phyloP scores from a whole-genome alignment of 75 land plant species.

The Isoetes taiwanensis region DNA sequence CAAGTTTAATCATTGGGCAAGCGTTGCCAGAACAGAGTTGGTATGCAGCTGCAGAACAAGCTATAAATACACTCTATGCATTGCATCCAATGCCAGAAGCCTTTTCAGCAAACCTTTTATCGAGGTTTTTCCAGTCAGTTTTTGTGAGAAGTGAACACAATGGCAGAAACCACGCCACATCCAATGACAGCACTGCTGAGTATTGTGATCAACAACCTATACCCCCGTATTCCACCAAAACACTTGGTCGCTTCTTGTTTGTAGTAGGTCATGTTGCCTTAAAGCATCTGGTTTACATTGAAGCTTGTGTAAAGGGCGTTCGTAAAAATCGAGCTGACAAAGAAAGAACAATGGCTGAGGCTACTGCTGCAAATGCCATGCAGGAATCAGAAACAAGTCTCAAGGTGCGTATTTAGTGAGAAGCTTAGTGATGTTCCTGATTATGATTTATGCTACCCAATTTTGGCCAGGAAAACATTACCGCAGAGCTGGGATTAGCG shows the following conservation, averaged over 20 bases:
- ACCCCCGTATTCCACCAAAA: constrained; percentile 28
- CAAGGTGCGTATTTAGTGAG: neutral
- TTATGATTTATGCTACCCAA: neutral
- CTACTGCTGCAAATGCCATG: constrained; percentile 9
- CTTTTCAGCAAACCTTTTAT: constrained; percentile 43
- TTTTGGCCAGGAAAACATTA: constrained; percentile 57
- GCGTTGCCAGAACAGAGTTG: constrained; percentile 71
- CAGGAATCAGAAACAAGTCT: constrained; percentile 13
- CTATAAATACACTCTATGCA: constrained; percentile 62
- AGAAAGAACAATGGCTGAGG: constrained; percentile 32
- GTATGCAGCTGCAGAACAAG: constrained; percentile 91
- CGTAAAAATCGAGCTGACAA: constrained; percentile 56
- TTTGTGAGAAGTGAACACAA: constrained; percentile 16
- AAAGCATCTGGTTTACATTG: constrained; percentile 85
- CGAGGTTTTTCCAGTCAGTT: constrained; percentile 33
- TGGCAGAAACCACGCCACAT: constrained; percentile 5
- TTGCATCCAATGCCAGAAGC: constrained; percentile 86
- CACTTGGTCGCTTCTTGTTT: constrained; percentile 72
- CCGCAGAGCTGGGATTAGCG: constrained; percentile 77
- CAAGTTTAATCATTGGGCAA: constrained; percentile 46
- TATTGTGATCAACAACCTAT: no score
- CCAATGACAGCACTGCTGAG: constrained; percentile 5
- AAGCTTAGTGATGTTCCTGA: neutral
- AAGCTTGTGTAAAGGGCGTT: constrained; percentile 56
- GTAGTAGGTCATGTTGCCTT: constrained; percentile 66